phyloP scores from a whole-genome alignment of 2,329 filamentous ascomycete species.

The Calonectria naviculata region DNA sequence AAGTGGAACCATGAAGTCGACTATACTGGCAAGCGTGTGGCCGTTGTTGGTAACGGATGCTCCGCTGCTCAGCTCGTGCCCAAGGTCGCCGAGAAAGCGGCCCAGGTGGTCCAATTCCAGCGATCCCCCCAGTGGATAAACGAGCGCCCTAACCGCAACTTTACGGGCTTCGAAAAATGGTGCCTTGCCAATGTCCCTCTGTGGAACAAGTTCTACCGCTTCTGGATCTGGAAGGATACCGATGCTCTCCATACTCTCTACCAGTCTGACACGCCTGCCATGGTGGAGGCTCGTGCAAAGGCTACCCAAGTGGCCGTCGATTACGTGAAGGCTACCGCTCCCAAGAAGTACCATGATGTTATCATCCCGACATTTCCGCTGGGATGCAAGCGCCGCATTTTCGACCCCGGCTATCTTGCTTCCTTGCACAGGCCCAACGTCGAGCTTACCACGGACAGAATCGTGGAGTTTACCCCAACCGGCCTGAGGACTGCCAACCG shows the following conservation, averaged over 20 bases:
- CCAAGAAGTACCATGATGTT: constrained; percentile 31
- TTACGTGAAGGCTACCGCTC: neutral
- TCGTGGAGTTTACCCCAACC: constrained; percentile 32
- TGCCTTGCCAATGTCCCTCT: no score
- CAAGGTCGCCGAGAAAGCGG: neutral
- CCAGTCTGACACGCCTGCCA: no score
- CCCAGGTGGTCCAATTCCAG: neutral
- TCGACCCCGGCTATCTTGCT: constrained; percentile 43
- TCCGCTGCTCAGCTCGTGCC: neutral
- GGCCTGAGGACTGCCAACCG: constrained; percentile 22
- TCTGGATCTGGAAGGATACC: no score
- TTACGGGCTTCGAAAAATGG: no score
- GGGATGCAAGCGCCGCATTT: constrained; percentile 45
- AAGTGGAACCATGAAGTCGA: neutral
- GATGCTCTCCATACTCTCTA: no score
- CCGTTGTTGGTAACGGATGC: constrained; percentile 2
- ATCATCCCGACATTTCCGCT: constrained; percentile 41
- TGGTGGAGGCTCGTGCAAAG: no score
- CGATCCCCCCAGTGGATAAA: neutral
- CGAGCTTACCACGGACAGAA: constrained; percentile 35
- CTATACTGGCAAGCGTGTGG: neutral
- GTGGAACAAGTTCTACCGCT: no score
- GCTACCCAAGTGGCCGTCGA: neutral
- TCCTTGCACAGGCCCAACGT: constrained; percentile 38
- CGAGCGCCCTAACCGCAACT: neutral